A percentile compares a stretch with the other conserved stretches of the same genome.
These are phyloP conservation scores for Ochromonas danica DNA, from an alignment of 108 stramenopile genomes.

Conservation along the genomic window DNA sequence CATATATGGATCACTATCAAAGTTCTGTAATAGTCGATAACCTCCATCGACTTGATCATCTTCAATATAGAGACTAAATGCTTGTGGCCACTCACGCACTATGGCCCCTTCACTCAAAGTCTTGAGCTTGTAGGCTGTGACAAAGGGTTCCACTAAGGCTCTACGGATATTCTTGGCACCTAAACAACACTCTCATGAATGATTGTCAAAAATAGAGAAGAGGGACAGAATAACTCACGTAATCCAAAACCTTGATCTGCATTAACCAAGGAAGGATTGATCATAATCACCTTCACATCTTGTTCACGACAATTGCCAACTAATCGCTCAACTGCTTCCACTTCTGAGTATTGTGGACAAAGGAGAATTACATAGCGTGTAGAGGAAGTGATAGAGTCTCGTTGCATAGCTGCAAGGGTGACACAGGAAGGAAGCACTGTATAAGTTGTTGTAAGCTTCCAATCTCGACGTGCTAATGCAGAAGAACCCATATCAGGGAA, in stretches of 20 bases:
- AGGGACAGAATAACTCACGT: no score
- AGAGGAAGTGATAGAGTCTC: not conserved
- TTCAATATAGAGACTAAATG: not conserved
- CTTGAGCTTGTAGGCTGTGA: not conserved
- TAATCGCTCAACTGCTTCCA: not conserved
- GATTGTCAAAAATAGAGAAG: no score
- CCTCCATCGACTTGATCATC: not conserved
- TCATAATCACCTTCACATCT: not conserved
- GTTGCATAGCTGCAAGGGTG: not conserved
- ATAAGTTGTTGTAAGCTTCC: not conserved
- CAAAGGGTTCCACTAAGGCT: not conserved
- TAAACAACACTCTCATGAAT: no score
- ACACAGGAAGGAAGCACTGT: not conserved
- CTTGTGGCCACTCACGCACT: not conserved
- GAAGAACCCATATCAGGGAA: not conserved
- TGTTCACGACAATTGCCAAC: not conserved
- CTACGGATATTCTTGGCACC: not conserved
- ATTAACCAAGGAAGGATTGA: not conserved
- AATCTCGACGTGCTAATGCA: not conserved
- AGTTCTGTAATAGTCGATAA: not conserved
- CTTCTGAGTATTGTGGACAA: not conserved
- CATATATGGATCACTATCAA: not conserved
- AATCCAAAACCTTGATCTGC: not conserved
- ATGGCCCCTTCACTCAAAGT: not conserved
- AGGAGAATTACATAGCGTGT: not conserved